A percentile compares a stretch with the other conserved stretches of the same genome.
These are phyloP conservation scores for Aspergillus campestris DNA, from an alignment of 495 filamentous ascomycete genomes.

Conservation along the genomic window DNA sequence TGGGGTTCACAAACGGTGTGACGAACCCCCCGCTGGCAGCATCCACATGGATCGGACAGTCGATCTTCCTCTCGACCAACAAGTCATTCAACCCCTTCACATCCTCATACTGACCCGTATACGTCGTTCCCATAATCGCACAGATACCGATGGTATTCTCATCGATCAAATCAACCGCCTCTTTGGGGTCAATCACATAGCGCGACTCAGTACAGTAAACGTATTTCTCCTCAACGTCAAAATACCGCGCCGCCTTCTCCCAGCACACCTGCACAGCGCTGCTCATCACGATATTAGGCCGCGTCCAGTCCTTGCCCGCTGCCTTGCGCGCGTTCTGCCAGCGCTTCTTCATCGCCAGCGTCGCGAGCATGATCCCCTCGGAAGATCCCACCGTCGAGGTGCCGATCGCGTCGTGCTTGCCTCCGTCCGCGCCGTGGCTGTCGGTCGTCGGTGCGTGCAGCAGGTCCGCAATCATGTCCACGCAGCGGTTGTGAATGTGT, in stretches of 20 bases:
- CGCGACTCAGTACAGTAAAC: constrained; percentile 78
- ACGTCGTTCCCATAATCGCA: constrained; percentile 79
- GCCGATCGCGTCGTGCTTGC: constrained; percentile 55
- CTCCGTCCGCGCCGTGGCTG: constrained; percentile 33
- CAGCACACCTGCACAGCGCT: constrained; percentile 91
- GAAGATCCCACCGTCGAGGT: constrained; percentile 81
- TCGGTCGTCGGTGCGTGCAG: constrained; percentile 58
- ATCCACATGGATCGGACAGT: constrained; percentile 84
- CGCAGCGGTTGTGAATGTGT: constrained; percentile 80
- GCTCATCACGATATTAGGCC: constrained; percentile 87
- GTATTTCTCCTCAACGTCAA: constrained; percentile 84
- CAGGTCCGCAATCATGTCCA: constrained; percentile 80
- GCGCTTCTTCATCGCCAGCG: constrained; percentile 89
- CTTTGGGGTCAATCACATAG: constrained; percentile 77
- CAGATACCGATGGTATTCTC: constrained; percentile 97
- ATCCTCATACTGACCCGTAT: constrained; percentile 92
- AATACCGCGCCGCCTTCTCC: constrained; percentile 92
- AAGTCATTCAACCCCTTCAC: constrained; percentile 83
- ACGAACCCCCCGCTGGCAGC: constrained; percentile 88
- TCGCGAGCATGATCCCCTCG: constrained; percentile 84
- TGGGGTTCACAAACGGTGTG: constrained; percentile 72
- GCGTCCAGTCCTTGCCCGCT: constrained; percentile 63
- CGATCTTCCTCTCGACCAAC: constrained; percentile 58
- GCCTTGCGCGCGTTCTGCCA: constrained; percentile 81
- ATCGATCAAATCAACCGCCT: constrained; percentile 74